Evolutionary conservation across 805 yeast species (phyloP).

Genomic region (Saturnispora serradocipensis): DNA sequence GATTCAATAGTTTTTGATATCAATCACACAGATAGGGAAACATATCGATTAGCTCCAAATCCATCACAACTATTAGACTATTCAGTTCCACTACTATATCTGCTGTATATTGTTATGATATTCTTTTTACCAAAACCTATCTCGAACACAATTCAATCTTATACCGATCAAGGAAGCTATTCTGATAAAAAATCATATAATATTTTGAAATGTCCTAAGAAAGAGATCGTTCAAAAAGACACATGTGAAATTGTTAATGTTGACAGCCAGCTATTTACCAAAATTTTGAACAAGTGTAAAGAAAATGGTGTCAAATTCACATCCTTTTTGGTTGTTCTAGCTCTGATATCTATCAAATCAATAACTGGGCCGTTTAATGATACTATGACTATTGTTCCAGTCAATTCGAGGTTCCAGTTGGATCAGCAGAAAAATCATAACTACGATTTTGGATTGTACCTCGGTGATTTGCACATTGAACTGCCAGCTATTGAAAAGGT

Average conservation of each 20-base stretch:
- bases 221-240: constrained; percentile 1
- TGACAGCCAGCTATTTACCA: not conserved
- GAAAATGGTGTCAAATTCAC: constrained; percentile 11
- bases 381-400: constrained; percentile 11
- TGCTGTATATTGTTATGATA: constrained; percentile 7
- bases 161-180: constrained; percentile 8
- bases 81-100: constrained; percentile 9
- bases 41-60: constrained; percentile 8
- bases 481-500: constrained; percentile 7
- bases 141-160: constrained; percentile 6
- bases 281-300: constrained; percentile 5
- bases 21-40: not conserved
- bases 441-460: constrained; percentile 9
- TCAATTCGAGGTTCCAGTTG: constrained; percentile 9
- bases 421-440: not conserved
- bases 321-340: constrained; percentile 9
- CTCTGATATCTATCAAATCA: constrained; percentile 8
- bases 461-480: constrained; percentile 10
- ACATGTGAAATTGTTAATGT: constrained; percentile 7
- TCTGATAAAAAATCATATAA: constrained; percentile 1
- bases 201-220: not conserved
- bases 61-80: constrained; percentile 11
- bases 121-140: constrained; percentile 6
- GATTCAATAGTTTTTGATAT: constrained; percentile 5
- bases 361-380: constrained; percentile 9